Base-by-base conservation (phyloP, 2,329 filamentous ascomycete species). In the Cladophialophora exuberans region DNA sequence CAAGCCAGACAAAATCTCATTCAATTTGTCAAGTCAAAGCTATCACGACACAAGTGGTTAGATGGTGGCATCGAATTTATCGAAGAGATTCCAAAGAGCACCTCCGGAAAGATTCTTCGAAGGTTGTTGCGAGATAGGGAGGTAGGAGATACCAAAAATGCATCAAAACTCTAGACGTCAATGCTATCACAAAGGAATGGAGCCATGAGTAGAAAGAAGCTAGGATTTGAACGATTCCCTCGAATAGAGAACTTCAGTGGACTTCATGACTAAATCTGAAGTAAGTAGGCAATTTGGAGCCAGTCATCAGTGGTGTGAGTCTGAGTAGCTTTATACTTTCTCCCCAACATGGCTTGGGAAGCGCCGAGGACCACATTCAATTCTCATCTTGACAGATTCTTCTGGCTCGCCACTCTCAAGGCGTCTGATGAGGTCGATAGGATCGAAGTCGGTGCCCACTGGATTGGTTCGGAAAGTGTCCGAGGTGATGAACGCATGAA, bases 11-110 rank as follows among this genome's bases (percentile, higher is more conserved):
- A 59, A 72, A 6, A 76, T 76, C 1, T 66, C 66, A 78, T 89
- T 35, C 70, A 78, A 39, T 83, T 84, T 67, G 84, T 90, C 3
- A 77, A 82, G 66, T 78, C 83, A 43, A 84, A 83, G 70, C 87
- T 89, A 69, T 84, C 87, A 1, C 76, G 81, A 22, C 66, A 72
- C 41, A 74, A 73, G 57, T 72, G 70, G 70, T 56, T 73, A 15
- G 63, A 56, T 44, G 63, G 63, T 4, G 70, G 70, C 49, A 64
- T 72, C 22, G 69, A 70, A 33, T 65, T 72, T 42, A 47, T 71
- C 7, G 56, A 67, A 15, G 20, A 42, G 17, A 43, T 60, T 6
- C 71, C 70, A 4, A 73, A 72, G 64, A 72, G 67, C 56, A 62
- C 69, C 0, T 67, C 66, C n/a, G 70, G 70, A 1, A 73, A 73